Base-by-base conservation (phyloP, 345 rosid species). In the Ceriops decandra region DNA sequence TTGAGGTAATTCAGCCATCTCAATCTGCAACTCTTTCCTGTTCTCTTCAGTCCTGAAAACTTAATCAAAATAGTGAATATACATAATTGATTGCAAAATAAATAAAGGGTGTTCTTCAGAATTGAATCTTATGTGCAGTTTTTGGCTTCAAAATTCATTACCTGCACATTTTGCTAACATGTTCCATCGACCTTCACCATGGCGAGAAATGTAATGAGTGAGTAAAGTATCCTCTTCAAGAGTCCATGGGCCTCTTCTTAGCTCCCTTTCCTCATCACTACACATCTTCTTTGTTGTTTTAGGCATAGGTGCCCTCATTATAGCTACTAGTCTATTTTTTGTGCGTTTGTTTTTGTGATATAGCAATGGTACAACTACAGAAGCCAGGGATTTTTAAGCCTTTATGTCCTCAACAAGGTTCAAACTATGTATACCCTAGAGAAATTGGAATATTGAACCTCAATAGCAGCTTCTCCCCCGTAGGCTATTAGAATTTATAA, bases 101-200 rank as follows among this genome's bases (percentile, higher is more conserved):
- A 42, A 42, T 42, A 42, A 42, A 42, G 49, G 49, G 49, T 42
- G 49, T 13, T 42, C 15, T 42, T 42, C 49, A 42, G 49, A 60
- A 27, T 7, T 36, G 24, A 15, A 42, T 20, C 20, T 11, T 16
- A 21, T 21, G 67, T 11, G 52, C 47, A 10, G 31, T 20, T 24
- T 24, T 2, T 42, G 26, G 20, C 47, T 28, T 30, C 63, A 81
- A 2, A 63, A 26, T 15, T 17, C n/a, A 54, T 56, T 72, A 93
- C 98, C 98, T 24, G 98, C 97, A 67, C 79, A 81, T 67, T 89
- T 89, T 30, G 98, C 88, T 53, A 93, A 88, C 62, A 88, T 82
- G 62, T 93, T 93, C 98, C 98, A 93, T 64, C 97, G 90, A 52
- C 98, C 98, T 79, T 91, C 98, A 27, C 96, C 96, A 22, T 93